A percentile compares a stretch with the other conserved stretches of the same genome.
These are phyloP conservation scores for Ilex paraguariensis DNA, from an alignment of 305 asterid genomes.

Conservation along the genomic window DNA sequence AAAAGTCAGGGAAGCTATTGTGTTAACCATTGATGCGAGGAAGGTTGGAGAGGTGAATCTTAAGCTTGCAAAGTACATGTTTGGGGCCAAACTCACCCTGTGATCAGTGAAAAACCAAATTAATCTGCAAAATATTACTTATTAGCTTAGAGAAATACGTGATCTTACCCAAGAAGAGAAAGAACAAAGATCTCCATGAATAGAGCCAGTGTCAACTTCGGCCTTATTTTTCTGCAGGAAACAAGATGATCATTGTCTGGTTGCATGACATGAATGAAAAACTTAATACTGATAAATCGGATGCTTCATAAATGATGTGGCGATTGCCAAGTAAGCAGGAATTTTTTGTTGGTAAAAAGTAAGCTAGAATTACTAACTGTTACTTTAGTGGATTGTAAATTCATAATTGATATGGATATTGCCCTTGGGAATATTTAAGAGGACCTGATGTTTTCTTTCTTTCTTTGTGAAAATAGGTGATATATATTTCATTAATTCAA, in stretches of 20 bases:
- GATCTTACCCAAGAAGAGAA: constrained; percentile 59
- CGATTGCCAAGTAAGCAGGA: too few relatives aligned
- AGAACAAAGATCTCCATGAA: constrained; percentile 52
- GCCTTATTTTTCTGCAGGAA: constrained; percentile 50
- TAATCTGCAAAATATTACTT: not conserved
- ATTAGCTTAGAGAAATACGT: not conserved
- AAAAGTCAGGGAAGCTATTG: constrained; percentile 64
- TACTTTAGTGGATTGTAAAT: too few relatives aligned
- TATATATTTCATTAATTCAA: too few relatives aligned
- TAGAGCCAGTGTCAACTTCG: constrained; percentile 44
- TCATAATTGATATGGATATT: too few relatives aligned
- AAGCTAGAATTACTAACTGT: too few relatives aligned
- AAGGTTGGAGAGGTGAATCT: constrained; percentile 56
- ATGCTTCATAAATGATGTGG: not conserved
- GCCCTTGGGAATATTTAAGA: too few relatives aligned
- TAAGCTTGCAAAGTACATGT: constrained; percentile 68
- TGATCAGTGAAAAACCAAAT: not conserved
- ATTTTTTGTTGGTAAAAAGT: too few relatives aligned
- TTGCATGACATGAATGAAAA: not conserved
- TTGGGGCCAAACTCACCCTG: constrained; percentile 67
- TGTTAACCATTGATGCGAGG: constrained; percentile 56
- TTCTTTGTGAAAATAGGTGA: too few relatives aligned
- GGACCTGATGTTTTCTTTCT: too few relatives aligned
- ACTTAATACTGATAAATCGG: not conserved
- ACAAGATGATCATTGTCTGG: not conserved